These are phyloP conservation scores for Dysphania ambrosioides DNA, from an alignment of 148 eudicot species.

Conservation along the genomic window DNA sequence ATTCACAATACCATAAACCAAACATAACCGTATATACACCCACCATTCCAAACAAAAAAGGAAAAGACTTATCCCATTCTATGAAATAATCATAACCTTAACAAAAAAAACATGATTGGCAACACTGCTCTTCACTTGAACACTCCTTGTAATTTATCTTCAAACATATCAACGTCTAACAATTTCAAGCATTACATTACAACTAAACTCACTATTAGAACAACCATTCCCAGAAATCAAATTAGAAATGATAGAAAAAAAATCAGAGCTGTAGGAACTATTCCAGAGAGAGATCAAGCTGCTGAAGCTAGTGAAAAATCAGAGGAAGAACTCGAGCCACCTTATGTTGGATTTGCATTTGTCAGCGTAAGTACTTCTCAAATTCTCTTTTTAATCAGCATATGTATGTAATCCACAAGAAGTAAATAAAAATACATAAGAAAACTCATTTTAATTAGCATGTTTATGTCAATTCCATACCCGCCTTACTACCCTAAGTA, in stretches of 20 bases:
- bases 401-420: too few relatives aligned
- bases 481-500: background rate
- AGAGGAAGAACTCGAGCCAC: conserved; percentile 39
- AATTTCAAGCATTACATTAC: conserved; percentile 27
- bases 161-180: conserved; percentile 38
- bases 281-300: conserved; percentile 37
- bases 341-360: conserved; percentile 62
- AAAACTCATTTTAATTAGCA: too few relatives aligned
- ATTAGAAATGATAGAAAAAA: conserved; percentile 8
- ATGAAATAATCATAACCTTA: conserved; percentile 7
- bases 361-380: conserved; percentile 42
- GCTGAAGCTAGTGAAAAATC: conserved; percentile 21
- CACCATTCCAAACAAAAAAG: background rate
- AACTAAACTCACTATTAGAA: background rate
- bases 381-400: background rate
- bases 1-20: conserved; percentile 1
- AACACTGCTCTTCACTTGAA: conserved; percentile 41
- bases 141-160: conserved; percentile 29
- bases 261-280: conserved; percentile 53
- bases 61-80: background rate
- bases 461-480: background rate
- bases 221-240: conserved; percentile 4
- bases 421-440: background rate
- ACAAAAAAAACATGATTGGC: conserved; percentile 29
- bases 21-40: background rate